A percentile compares a stretch with the other conserved stretches of the same genome.
These are phyloP conservation scores for Acmispon strigosus DNA, from an alignment of 306 rosid species.

Conservation along the genomic window DNA sequence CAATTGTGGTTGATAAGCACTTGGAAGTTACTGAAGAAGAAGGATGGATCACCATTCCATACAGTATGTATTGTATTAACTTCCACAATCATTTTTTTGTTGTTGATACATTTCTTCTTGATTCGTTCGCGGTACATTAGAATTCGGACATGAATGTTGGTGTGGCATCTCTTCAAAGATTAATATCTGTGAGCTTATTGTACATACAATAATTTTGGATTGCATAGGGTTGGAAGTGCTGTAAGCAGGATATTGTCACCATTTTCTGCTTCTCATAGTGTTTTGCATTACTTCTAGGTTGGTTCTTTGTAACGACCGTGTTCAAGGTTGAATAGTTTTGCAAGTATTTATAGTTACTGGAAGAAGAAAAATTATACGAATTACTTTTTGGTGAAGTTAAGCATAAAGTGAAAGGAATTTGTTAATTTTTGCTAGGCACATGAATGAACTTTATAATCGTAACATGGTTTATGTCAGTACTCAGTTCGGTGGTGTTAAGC, in stretches of 20 bases:
- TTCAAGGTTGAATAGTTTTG: background rate
- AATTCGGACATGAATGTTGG: background rate
- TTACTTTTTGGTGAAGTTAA: background rate
- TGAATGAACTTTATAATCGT: background rate
- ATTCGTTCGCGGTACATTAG: background rate
- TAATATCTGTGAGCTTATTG: background rate
- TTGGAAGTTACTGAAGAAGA: slow-evolving; percentile 68
- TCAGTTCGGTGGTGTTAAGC: slow-evolving; percentile 10
- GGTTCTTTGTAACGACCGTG: background rate
- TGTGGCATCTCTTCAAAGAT: background rate
- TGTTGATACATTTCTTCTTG: background rate
- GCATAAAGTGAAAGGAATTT: background rate
- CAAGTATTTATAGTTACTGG: background rate
- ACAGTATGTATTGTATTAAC: slow-evolving; percentile 47
- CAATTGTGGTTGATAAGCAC: slow-evolving; percentile 43
- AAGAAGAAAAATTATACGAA: background rate
- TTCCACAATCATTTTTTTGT: background rate
- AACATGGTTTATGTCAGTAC: background rate
- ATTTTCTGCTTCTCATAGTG: background rate
- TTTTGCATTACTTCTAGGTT: background rate
- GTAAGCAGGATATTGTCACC: background rate
- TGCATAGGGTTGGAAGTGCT: slow-evolving; percentile 8
- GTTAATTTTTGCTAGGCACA: background rate
- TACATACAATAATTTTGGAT: background rate
- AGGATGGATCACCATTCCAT: slow-evolving; percentile 83